These are phyloP conservation scores for Halenospora varia DNA, from an alignment of 495 filamentous ascomycete genomes.

Conservation along the genomic window DNA sequence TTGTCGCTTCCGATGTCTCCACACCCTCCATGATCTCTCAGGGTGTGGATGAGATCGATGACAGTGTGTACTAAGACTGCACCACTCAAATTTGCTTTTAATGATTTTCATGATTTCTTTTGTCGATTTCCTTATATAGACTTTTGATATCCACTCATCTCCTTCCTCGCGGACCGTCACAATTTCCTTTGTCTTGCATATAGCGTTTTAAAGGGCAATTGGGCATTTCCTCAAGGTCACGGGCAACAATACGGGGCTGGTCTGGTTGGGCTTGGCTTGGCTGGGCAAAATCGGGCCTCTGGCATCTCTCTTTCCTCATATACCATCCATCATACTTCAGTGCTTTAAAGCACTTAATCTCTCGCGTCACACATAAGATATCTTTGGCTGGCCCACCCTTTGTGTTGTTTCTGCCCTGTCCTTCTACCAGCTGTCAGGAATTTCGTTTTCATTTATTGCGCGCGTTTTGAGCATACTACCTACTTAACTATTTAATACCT, in stretches of 20 bases:
- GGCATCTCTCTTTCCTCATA: slow-evolving; percentile 16
- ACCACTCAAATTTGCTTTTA: slow-evolving; percentile 9
- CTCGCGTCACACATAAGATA: slow-evolving; percentile 13
- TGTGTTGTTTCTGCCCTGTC: slow-evolving; percentile 31
- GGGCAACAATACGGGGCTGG: slow-evolving; percentile 31
- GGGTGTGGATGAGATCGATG: slow-evolving; percentile 55
- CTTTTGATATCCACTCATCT: slow-evolving; percentile 28
- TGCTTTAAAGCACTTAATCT: slow-evolving; percentile 17
- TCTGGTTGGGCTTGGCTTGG: slow-evolving; percentile 19
- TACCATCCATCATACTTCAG: slow-evolving; percentile 2
- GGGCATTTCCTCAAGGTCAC: slow-evolving; percentile 22
- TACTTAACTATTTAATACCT: slow-evolving; percentile 18
- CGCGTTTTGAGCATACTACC: slow-evolving; percentile 7
- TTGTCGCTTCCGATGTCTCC: slow-evolving; percentile 53
- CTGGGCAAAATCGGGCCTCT: slow-evolving; percentile 19
- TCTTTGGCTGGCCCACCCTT: slow-evolving; percentile 28
- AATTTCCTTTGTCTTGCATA: slow-evolving; percentile 26
- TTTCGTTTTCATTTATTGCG: slow-evolving; percentile 8
- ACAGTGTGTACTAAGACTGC: slow-evolving; percentile 50
- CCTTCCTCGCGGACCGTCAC: slow-evolving; percentile 9
- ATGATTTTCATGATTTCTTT: slow-evolving; percentile 26
- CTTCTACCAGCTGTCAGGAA: slow-evolving; percentile 17
- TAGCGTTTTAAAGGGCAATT: slow-evolving; percentile 18
- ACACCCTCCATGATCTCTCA: slow-evolving; percentile 60
- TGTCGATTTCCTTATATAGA: slow-evolving; percentile 20